Base-by-base conservation (phyloP, 2,329 filamentous ascomycete species). In the Penicillium fuscoglaucum region DNA sequence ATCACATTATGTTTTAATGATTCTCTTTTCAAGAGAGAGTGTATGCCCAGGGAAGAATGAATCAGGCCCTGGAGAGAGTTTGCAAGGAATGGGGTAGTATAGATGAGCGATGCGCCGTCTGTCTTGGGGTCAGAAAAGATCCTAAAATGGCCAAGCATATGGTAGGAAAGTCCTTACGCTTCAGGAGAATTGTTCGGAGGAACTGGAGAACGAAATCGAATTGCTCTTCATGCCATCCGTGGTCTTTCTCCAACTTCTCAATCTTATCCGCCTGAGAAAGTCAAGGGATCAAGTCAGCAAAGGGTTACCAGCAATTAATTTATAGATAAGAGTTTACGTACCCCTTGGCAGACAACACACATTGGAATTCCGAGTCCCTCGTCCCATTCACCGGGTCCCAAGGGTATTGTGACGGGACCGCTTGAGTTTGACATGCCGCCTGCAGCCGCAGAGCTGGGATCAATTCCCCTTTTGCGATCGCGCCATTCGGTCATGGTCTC, bases 191-290 rank as follows among this genome's bases (percentile, higher is more conserved):
- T 0, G 95, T 98, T 65, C 95, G 86, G 70, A 99, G 79, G 73
- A 93, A 96, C 72, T 99, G 95, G 59, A 97, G 83, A 44, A 99
- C 90, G 65, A 95, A 93, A 74, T 99, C 95, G 70, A 99, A 99
- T 68, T 96, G 90, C 65, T 96, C 91, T 75, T 99, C 95, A 76
- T 92, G 93, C 92, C 93, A 99, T 15, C 89, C 87, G 59, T 93
- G 87, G 51, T 91, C 93, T 73, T 90, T 91, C 76, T 98, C 95
- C 58, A 99, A 76, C 40, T 86, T 84, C 70, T 98, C 93, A 74
- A 98, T 96, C 74, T 90, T 92, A 76, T 96, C 91, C 15, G 91
- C 85, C 88, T 91, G 65, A 8, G 58, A 19, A 45, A 21, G 21
- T 26, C 6, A 33, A 46, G 46, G 15, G 39, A 48, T 28, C 21